Conservation (phyloP, 768 basidiomycete species). For the Cantharellus cinnabarinus region DNA sequence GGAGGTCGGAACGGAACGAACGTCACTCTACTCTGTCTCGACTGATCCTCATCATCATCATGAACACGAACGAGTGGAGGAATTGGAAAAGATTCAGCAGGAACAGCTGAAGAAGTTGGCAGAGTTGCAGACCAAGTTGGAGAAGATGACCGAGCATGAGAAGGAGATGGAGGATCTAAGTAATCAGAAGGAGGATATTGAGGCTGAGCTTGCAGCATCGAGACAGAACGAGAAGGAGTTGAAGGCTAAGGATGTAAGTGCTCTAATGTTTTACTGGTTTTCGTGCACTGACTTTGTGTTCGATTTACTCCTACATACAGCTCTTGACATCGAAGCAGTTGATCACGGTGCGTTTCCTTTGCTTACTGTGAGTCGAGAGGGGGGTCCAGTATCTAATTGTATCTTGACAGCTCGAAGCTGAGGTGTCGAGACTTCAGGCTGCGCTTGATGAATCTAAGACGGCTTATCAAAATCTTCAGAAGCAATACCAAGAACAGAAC, state of each 20-base stretch:
- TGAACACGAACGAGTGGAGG: constrained; percentile 25
- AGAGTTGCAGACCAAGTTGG: constrained; percentile 51
- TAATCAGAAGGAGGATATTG: constrained; percentile 50
- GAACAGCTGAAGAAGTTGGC: constrained; percentile 57
- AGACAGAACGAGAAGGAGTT: constrained; percentile 89
- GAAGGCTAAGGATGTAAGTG: constrained; percentile 54
- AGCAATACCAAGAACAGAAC: constrained; percentile 78
- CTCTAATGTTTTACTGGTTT: background rate
- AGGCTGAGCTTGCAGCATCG: constrained; percentile 53
- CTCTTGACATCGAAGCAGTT: constrained; percentile 1
- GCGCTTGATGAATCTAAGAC: constrained; percentile 50
- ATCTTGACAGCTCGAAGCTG: constrained; percentile 32
- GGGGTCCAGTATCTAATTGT: background rate
- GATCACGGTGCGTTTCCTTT: constrained; percentile 5
- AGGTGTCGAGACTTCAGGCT: constrained; percentile 56
- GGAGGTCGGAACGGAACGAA: background rate
- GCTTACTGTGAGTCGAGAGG: too few relatives aligned
- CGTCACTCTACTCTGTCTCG: background rate
- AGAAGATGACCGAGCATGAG: constrained; percentile 60
- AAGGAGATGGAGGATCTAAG: constrained; percentile 64
- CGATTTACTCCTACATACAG: constrained; percentile 5
- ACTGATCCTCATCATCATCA: background rate
- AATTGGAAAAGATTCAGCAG: constrained; percentile 46
- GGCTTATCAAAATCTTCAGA: constrained; percentile 58
- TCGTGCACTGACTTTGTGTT: background rate